These are phyloP conservation scores for Avena atlantica DNA, from an alignment of 176 grass and related monocot genomes.

Conservation along the genomic window DNA sequence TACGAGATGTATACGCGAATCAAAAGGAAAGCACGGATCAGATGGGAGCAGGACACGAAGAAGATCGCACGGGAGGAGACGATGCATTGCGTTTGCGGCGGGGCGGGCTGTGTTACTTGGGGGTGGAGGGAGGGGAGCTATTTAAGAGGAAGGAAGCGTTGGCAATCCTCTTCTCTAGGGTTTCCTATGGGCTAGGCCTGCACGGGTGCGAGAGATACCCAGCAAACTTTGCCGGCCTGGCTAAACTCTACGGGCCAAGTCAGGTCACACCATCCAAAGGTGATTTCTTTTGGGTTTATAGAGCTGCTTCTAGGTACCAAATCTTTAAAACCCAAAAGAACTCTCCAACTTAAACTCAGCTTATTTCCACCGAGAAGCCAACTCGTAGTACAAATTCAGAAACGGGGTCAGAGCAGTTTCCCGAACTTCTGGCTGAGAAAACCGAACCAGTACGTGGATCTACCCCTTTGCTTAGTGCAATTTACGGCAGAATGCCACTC, in stretches of 20 bases:
- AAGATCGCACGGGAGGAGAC: not conserved
- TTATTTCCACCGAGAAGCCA: no score
- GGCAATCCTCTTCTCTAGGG: not conserved
- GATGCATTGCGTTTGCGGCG: not conserved
- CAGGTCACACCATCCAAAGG: not conserved
- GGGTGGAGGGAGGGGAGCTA: not conserved
- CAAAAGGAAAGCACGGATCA: not conserved
- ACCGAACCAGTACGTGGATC: no score
- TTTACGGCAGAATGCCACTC: no score
- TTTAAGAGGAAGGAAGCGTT: not conserved
- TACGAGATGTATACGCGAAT: not conserved
- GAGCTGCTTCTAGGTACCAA: no score
- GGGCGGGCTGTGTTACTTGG: not conserved
- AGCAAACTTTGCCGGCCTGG: not conserved
- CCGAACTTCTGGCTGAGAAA: no score
- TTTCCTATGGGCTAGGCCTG: not conserved
- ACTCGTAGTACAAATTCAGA: no score
- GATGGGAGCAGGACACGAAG: no score
- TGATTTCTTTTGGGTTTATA: no score
- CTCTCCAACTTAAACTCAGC: no score
- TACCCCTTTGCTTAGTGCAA: no score
- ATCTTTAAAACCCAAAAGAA: no score
- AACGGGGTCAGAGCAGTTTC: no score
- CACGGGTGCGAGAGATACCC: not conserved
- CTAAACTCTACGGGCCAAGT: not conserved